Percentiles rank a stretch among this genome's conserved stretches.
Conservation (phyloP, 768 basidiomycete genomes). For the Suillus discolor region DNA sequence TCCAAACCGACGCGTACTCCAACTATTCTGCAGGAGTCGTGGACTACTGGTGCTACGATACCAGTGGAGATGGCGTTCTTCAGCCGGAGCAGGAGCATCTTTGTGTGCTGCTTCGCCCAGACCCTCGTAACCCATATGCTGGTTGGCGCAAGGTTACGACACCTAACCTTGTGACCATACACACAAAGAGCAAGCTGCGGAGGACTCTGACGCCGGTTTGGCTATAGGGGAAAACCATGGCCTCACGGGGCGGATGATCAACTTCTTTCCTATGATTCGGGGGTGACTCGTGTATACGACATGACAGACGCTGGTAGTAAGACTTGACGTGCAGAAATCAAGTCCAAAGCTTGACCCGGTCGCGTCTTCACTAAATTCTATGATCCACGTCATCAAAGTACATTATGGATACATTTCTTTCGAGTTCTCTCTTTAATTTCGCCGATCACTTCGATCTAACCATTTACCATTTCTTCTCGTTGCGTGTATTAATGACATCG, state of each 20-base stretch:
- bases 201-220: conserved; percentile 22
- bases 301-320: neutral
- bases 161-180: conserved; percentile 29
- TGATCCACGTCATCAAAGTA: neutral
- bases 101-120: conserved; percentile 29
- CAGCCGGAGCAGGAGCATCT: conserved; percentile 28
- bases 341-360: neutral
- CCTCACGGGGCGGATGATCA: neutral
- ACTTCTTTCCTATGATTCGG: neutral
- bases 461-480: neutral
- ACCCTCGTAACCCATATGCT: conserved; percentile 31
- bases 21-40: conserved; percentile 30
- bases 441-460: neutral
- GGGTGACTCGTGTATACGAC: neutral
- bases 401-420: neutral
- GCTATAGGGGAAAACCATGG: conserved; percentile 16
- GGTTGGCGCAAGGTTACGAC: conserved; percentile 30
- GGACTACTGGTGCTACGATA: conserved; percentile 36
- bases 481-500: neutral
- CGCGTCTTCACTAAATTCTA: neutral
- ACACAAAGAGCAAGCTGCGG: conserved; percentile 21
- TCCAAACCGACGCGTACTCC: conserved; percentile 17
- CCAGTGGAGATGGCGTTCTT: conserved; percentile 26
- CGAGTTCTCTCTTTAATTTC: neutral
- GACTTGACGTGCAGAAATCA: neutral